Conservation (phyloP, 441 rosid genomes). For the Jatropha podagrica region DNA sequence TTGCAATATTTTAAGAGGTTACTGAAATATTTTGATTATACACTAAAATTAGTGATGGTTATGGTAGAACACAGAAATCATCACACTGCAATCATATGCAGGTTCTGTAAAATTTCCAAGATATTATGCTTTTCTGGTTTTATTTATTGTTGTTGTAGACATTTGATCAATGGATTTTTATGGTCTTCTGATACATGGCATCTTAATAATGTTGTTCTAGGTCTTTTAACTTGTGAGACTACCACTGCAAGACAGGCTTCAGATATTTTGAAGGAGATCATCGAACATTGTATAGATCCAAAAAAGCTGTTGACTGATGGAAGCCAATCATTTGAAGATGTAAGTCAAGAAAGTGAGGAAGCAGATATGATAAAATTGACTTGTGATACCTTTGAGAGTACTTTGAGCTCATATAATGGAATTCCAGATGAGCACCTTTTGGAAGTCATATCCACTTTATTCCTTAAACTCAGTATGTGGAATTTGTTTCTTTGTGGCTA, state of each 20-base stretch:
- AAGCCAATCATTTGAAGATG: slow-evolving; percentile 36
- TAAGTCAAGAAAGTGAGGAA: slow-evolving; percentile 39
- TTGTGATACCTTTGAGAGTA: slow-evolving; percentile 57
- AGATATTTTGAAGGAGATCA: slow-evolving; percentile 56
- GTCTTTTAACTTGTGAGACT: slow-evolving; percentile 58
- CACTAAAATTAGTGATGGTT: too few species aligned
- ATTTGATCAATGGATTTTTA: slow-evolving; percentile 3
- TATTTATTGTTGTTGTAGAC: background rate
- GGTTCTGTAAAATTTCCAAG: background rate
- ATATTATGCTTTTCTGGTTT: background rate
- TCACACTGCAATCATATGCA: too few species aligned
- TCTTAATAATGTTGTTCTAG: slow-evolving; percentile 36
- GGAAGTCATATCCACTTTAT: slow-evolving; percentile 50
- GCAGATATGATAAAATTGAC: slow-evolving; percentile 43
- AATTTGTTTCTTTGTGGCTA: slow-evolving; percentile 23
- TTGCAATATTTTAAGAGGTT: background rate
- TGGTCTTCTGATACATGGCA: slow-evolving; percentile 24
- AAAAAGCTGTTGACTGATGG: slow-evolving; percentile 30
- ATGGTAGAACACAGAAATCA: too few species aligned
- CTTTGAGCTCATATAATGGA: slow-evolving; percentile 42
- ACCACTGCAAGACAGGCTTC: slow-evolving; percentile 60
- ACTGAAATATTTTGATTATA: background rate
- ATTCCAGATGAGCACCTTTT: slow-evolving; percentile 63
- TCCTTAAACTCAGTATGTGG: slow-evolving; percentile 71
- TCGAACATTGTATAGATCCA: slow-evolving; percentile 42